Conservation (phyloP, 176 grass and related monocot species). For the Bolboschoenus planiculmis region DNA sequence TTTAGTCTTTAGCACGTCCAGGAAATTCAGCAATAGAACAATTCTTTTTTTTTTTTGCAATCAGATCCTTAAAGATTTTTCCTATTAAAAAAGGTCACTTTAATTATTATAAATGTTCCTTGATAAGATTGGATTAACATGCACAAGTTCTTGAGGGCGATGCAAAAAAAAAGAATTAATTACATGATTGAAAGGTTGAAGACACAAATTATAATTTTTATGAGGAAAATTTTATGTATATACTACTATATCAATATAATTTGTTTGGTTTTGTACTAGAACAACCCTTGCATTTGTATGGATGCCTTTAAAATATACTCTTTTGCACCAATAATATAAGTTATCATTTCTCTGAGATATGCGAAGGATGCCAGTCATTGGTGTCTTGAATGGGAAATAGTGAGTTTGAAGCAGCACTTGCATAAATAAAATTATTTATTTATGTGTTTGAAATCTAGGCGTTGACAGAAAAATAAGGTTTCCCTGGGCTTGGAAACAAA, state of each 20-base stretch:
- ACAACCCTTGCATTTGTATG: neutral
- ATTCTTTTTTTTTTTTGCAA: too few relatives aligned
- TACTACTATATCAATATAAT: too few relatives aligned
- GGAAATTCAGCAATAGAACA: neutral
- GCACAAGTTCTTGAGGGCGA: neutral
- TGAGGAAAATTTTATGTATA: too few relatives aligned
- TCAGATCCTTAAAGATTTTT: neutral
- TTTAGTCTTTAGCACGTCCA: constrained; percentile 29
- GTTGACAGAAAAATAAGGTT: neutral
- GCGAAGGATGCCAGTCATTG: neutral
- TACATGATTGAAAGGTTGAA: neutral
- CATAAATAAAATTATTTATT: neutral
- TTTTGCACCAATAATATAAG: neutral
- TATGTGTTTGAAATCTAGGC: neutral
- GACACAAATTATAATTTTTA: too few relatives aligned
- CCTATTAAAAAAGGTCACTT: neutral
- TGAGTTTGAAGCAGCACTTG: neutral
- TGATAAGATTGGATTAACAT: neutral
- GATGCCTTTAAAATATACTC: neutral
- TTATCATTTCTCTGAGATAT: neutral
- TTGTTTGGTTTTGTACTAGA: neutral
- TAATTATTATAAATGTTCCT: neutral
- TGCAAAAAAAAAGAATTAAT: neutral
- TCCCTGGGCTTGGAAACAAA: neutral
- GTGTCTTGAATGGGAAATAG: neutral